These are phyloP conservation scores for Chlorella sorokiniana DNA, from an alignment of 139 green algal species.

Conservation along the genomic window DNA sequence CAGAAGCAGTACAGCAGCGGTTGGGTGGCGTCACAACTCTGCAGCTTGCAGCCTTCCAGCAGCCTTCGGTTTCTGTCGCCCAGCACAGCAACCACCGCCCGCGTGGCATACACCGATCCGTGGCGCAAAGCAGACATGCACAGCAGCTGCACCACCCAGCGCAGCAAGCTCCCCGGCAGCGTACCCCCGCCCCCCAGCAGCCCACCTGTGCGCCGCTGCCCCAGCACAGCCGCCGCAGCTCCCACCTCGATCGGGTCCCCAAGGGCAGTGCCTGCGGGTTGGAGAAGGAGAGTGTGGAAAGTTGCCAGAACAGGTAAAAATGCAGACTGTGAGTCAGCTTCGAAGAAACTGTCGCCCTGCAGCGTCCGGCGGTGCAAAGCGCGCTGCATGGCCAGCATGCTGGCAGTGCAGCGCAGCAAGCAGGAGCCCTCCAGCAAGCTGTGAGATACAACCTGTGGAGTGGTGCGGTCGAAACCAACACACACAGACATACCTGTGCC, in stretches of 20 bases:
- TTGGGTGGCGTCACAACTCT: neutral
- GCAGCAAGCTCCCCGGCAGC: neutral
- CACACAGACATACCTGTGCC: slow-evolving; percentile 61
- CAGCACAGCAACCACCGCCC: too few relatives aligned
- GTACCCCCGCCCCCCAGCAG: neutral
- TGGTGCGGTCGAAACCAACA: too few relatives aligned
- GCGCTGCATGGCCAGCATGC: too few relatives aligned
- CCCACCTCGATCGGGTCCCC: slow-evolving; percentile 67
- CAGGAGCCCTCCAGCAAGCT: neutral
- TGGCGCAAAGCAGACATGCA: too few relatives aligned
- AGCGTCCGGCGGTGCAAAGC: too few relatives aligned
- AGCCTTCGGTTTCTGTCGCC: too few relatives aligned
- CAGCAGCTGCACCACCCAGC: too few relatives aligned
- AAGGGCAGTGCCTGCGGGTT: slow-evolving; percentile 45
- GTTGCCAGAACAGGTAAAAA: neutral
- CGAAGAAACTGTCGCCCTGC: too few relatives aligned
- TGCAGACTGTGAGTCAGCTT: neutral
- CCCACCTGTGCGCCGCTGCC: slow-evolving; percentile 38
- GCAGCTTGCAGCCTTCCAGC: too few relatives aligned
- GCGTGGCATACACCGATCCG: too few relatives aligned
- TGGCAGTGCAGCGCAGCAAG: too few relatives aligned
- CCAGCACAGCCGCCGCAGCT: slow-evolving; percentile 43
- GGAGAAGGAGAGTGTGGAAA: neutral
- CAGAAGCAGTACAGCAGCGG: neutral
- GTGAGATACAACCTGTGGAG: too few relatives aligned